Conservation (phyloP, 345 rosid genomes). For the Camelina laxa region DNA sequence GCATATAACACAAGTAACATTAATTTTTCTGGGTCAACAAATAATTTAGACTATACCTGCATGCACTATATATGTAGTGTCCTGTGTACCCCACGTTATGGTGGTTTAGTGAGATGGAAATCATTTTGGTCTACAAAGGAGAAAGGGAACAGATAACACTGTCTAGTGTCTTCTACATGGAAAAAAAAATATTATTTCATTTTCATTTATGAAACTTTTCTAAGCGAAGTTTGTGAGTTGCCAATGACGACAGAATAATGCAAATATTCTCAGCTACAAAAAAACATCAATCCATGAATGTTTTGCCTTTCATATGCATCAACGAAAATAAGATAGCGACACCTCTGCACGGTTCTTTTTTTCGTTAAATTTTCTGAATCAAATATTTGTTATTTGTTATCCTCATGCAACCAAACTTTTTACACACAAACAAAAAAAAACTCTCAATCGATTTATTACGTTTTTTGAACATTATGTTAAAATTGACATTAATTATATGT, state of each 20-base stretch:
- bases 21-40: too few species aligned
- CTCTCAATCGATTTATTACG: too few species aligned
- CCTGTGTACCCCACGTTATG: constrained; percentile 29
- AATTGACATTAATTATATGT: too few species aligned
- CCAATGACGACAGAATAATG: not conserved
- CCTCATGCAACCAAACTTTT: not conserved
- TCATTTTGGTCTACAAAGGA: constrained; percentile 26
- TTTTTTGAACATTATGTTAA: too few species aligned
- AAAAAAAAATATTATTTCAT: constrained; percentile 1
- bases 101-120: constrained; percentile 44
- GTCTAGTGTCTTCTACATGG: not conserved
- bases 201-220: constrained; percentile 4
- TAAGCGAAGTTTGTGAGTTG: not conserved
- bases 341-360: not conserved
- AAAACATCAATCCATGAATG: not conserved
- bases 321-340: not conserved
- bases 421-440: too few species aligned
- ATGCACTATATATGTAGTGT: not conserved
- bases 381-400: not conserved
- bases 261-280: constrained; percentile 5
- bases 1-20: too few species aligned
- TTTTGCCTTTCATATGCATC: not conserved
- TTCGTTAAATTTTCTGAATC: not conserved
- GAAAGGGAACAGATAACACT: constrained; percentile 26
- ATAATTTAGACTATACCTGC: not conserved